Percentiles rank a stretch among this genome's conserved stretches.
Conservation (phyloP, 768 basidiomycete species). For the Coprinopsis marcescibilis region DNA sequence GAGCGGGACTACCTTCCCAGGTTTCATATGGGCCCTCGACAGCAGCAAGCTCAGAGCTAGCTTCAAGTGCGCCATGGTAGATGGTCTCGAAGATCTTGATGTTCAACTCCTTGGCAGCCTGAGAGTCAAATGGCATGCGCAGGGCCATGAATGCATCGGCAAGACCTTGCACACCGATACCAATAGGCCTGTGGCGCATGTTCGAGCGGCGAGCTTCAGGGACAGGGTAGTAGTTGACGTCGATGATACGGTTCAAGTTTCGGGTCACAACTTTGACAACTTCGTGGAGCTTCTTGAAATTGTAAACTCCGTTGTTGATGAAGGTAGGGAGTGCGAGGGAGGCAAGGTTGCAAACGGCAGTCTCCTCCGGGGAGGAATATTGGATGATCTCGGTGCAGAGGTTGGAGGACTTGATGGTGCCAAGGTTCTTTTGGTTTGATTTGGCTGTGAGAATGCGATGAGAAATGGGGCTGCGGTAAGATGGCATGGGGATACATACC, state of each 20-base stretch:
- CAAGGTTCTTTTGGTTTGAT: conserved; percentile 97
- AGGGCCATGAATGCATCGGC: conserved; percentile 98
- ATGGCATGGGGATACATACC: conserved; percentile 41
- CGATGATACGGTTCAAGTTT: conserved; percentile 94
- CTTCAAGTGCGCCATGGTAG: conserved; percentile 91
- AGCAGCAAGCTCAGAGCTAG: conserved; percentile 81
- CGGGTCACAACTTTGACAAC: conserved; percentile 88
- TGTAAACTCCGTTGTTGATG: conserved; percentile 75
- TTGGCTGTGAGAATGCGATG: conserved; percentile 51
- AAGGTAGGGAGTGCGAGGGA: conserved; percentile 94
- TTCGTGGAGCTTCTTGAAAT: conserved; percentile 94
- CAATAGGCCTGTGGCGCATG: conserved; percentile 96
- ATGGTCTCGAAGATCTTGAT: conserved; percentile 98
- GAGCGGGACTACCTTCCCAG: conserved; percentile 87
- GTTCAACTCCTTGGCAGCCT: conserved; percentile 82
- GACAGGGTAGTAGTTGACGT: conserved; percentile 93
- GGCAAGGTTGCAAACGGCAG: conserved; percentile 97
- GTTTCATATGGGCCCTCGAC: conserved; percentile 81
- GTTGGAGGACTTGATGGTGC: conserved; percentile 99
- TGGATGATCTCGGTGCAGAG: conserved; percentile 99
- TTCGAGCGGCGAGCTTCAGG: conserved; percentile 89
- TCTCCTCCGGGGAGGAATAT: conserved; percentile 95
- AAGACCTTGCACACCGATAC: conserved; percentile 95
- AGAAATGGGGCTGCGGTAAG: background rate
- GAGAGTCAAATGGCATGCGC: conserved; percentile 92